Evolutionary conservation across 2,329 filamentous ascomycete species (phyloP).

Genomic region (Fusarium pseudoanthophilum): DNA sequence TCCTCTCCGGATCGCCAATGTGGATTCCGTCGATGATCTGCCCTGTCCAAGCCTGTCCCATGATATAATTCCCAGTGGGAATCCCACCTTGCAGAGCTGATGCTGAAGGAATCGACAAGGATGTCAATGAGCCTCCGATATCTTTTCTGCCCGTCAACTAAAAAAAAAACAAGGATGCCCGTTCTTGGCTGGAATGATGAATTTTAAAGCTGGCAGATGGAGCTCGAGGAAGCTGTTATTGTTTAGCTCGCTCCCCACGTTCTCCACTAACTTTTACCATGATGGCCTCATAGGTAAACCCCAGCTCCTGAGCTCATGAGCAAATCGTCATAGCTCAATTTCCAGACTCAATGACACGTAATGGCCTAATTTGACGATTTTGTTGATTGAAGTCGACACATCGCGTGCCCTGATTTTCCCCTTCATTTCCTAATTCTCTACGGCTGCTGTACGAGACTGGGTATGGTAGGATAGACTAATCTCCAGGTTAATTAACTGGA

Average conservation of each 20-base stretch:
- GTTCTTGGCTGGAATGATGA: slow-evolving; percentile 39
- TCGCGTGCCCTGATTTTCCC: slow-evolving; percentile 27
- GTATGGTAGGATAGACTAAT: neutral
- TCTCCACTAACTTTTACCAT: slow-evolving; percentile 35
- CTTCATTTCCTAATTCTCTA: neutral
- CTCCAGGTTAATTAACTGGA: slow-evolving; percentile 2
- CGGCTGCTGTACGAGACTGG: neutral
- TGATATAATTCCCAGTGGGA: slow-evolving; percentile 11
- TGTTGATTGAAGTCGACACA: neutral
- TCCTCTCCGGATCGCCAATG: slow-evolving; percentile 21
- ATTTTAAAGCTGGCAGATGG: slow-evolving; percentile 5
- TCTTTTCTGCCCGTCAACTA: slow-evolving; percentile 1
- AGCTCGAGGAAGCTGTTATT: slow-evolving; percentile 6
- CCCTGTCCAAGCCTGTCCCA: slow-evolving; percentile 19
- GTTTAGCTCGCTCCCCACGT: slow-evolving; percentile 21
- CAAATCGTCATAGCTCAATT: slow-evolving; percentile 28
- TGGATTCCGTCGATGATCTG: slow-evolving; percentile 31
- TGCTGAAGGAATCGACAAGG: slow-evolving; percentile 18
- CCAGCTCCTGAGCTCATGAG: slow-evolving; percentile 7
- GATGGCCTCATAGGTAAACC: slow-evolving; percentile 27
- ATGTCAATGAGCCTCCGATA: slow-evolving; percentile 22
- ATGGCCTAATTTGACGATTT: slow-evolving; percentile 27
- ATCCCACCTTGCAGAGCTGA: slow-evolving; percentile 1
- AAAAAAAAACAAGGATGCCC: slow-evolving; percentile 29
- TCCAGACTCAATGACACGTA: slow-evolving; percentile 29